Base-by-base conservation (phyloP, 768 basidiomycete genomes). In the Tulasnella sp. region DNA sequence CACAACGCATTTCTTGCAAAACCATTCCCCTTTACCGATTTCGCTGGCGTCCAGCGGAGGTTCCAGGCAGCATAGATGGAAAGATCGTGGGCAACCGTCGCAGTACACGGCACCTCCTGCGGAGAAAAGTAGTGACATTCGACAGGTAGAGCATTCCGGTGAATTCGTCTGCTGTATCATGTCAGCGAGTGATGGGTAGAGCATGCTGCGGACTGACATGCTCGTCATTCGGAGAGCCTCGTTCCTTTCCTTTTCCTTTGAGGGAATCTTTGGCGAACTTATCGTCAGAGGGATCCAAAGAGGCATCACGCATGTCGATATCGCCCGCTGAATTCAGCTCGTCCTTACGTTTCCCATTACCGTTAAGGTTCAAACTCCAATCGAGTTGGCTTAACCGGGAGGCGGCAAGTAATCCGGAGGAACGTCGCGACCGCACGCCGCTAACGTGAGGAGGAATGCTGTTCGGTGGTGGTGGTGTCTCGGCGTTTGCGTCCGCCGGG, bases 21-120 rank as follows among this genome's bases (percentile, higher is more conserved):
- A 87, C 83, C 84, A 91, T 67, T 79, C 66, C 46, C 75, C 72
- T 63, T 82, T 79, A 70, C 88, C 86, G 42, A 96, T 80, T 69
- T 96, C 90, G 60, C 84, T 76, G 48, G 81, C 74, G 61, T 92
- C 87, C 74, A 97, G 79, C 19, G 96, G 96, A 52, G 96, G 96
- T 69, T 99, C 86, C 62, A 99, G 77, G 69, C 96, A 99, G 79
- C 86, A 83, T 59, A 98, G 81, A 71, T 99, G 96, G 69, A 96
- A 99, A 6, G 92, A 90, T 62, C 85, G 74, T 34, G 94, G 89
- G 68, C 96, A 99, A 17, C 93, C 92, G 69, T 98, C 96, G 69
- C 96, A 99, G 68, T 96, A 98, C 17, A 99, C 80, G 60, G 98
- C 76, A 11, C 42, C 36, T 23, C 48, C 36, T 5, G 49, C 39